Base-by-base conservation (phyloP, 805 yeast genomes). In the Tetrapisispora nanseiensis region DNA sequence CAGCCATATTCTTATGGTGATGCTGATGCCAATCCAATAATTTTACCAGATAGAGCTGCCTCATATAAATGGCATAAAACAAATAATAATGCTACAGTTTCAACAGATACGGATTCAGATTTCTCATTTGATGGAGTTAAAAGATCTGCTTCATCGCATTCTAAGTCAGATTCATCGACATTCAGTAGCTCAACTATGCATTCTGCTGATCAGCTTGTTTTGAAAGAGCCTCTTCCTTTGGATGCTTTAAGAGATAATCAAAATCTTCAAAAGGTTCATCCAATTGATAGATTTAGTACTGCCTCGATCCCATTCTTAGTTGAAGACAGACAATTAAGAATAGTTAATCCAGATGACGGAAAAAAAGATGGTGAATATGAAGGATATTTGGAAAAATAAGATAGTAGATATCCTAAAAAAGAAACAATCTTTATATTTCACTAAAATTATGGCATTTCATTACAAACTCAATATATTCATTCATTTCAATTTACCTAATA, bases 221-320 rank as follows among this genome's bases (percentile, higher is more conserved):
- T 19, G 9, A 34, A 22, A 24, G 34, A 21, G 9, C 20, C 40
- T 19, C 28, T 22, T 18, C 46, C 46, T 10, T 35, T 51, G 1
- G 44, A 48, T 6, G 53, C 50, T 1, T 41, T 45, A 18, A 46
- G 48, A 40, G 54, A 48, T 31, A 31, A 21, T n/a, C 56, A 63
- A 13, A 69, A 62, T 43, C 27, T 55, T 44, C 10, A 22, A 10
- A 24, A 15, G 4, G 54, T 50, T 35, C 45, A 48, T 24, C 76
- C 75, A 18, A 66, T 74, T 37, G 65, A 75, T 46, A 65, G 76
- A 46, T 63, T 75, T 45, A 72, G 78, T 52, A 68, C 74, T 46
- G 76, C 78, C 15, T 73, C 78, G 10, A 56, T 75, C 42, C 80
- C 77, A 1, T 78, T 74, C 51, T 47, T 50, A 12, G 50, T 51